Evolutionary conservation across 352 stramenopile genomes (phyloP).

Genomic region (Pythium vanterpoolii): DNA sequence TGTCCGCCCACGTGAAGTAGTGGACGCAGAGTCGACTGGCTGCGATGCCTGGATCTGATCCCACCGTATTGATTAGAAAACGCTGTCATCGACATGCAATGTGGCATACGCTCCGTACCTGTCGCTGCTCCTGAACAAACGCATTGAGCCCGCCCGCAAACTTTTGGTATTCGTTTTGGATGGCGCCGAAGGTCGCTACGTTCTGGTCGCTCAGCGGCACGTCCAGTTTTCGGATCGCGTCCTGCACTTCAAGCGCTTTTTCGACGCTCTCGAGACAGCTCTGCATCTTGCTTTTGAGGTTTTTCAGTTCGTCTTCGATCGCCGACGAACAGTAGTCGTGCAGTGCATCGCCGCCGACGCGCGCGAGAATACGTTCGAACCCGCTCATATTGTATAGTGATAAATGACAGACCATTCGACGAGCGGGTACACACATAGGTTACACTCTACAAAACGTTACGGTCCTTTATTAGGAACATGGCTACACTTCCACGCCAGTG

Average conservation of each 20-base stretch:
- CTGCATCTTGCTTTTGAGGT: conserved; percentile 58
- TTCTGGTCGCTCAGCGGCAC: conserved; percentile 59
- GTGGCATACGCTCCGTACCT: conserved; percentile 17
- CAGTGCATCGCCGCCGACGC: conserved; percentile 61
- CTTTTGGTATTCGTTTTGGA: conserved; percentile 50
- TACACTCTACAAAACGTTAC: neutral
- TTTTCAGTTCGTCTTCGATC: conserved; percentile 70
- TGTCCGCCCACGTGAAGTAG: conserved; percentile 12
- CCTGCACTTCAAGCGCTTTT: conserved; percentile 56
- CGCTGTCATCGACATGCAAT: neutral
- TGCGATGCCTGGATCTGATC: conserved; percentile 37
- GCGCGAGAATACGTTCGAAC: conserved; percentile 71
- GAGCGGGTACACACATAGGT: conserved; percentile 1
- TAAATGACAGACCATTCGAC: neutral
- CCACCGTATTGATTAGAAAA: neutral
- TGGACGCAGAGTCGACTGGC: conserved; percentile 9
- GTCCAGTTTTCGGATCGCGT: conserved; percentile 56
- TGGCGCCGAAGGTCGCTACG: conserved; percentile 41
- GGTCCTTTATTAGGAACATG: neutral
- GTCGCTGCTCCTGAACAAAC: conserved; percentile 60
- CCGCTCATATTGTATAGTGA: conserved; percentile 42
- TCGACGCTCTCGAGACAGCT: conserved; percentile 50
- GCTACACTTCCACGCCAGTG: conserved; percentile 1
- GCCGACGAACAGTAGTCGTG: conserved; percentile 71
- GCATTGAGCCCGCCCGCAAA: conserved; percentile 43